Percentiles rank a stretch among this genome's conserved stretches.
These are phyloP conservation scores for Tremellales sp. DNA, from an alignment of 1,284 basidiomycete species.

Conservation along the genomic window DNA sequence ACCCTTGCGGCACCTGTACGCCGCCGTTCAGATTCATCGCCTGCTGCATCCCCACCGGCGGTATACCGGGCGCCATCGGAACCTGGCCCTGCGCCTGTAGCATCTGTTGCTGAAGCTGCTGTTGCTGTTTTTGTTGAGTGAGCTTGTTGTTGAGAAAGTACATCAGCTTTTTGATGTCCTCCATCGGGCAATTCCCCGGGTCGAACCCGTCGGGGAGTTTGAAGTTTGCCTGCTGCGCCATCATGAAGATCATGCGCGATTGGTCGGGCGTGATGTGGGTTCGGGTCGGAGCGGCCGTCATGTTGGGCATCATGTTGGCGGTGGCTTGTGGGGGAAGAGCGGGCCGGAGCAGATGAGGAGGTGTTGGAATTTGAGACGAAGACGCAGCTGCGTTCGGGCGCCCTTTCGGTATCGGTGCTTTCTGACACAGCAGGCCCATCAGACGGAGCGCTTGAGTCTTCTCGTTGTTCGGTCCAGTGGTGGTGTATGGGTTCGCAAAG, in stretches of 20 bases:
- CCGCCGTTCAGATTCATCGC: too few species aligned
- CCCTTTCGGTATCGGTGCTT: neutral
- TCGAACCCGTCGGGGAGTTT: conserved; percentile 3
- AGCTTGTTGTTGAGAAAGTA: neutral
- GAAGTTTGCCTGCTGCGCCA: neutral
- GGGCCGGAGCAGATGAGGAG: neutral
- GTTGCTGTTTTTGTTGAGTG: neutral
- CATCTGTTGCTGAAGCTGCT: neutral
- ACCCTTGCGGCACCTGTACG: too few species aligned
- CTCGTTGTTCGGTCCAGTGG: conserved; percentile 3
- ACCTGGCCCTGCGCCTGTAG: neutral
- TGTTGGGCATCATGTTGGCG: neutral
- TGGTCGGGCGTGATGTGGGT: neutral
- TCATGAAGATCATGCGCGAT: neutral
- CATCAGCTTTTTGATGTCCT: neutral
- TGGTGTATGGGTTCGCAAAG: conserved; percentile 10
- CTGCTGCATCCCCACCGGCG: too few species aligned
- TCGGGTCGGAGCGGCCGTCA: neutral
- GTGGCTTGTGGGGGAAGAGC: conserved; percentile 4
- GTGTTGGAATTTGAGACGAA: conserved; percentile 2
- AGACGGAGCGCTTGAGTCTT: conserved; percentile 5
- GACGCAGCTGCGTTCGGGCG: neutral
- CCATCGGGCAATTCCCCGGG: neutral
- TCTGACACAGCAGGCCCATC: conserved; percentile 21
- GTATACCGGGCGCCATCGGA: too few species aligned